Evolutionary conservation across 2,329 filamentous ascomycete genomes (phyloP).

Genomic region (Stagonosporopsis tanaceti): DNA sequence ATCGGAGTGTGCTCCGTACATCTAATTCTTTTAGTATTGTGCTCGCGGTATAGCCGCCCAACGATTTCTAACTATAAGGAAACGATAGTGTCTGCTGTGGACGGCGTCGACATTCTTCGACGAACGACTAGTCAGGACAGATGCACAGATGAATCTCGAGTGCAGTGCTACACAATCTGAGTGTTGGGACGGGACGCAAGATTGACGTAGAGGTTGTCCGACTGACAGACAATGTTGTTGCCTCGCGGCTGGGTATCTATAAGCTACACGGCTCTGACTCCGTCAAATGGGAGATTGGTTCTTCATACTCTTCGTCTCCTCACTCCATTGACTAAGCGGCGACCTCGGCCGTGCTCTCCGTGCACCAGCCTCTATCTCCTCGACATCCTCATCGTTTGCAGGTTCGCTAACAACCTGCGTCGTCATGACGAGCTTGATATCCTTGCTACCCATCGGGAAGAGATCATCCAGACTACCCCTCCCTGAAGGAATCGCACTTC

Average conservation of each 20-base stretch:
- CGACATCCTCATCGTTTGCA: slow-evolving; percentile 43
- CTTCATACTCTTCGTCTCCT: slow-evolving; percentile 38
- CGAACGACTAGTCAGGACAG: too few relatives aligned
- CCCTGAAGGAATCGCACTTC: slow-evolving; percentile 26
- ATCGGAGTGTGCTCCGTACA: neutral
- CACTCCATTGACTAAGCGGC: slow-evolving; percentile 44
- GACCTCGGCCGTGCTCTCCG: slow-evolving; percentile 35
- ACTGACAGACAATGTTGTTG: neutral
- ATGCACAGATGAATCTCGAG: neutral
- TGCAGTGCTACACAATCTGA: neutral
- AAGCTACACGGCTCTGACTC: neutral
- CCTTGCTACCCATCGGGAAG: slow-evolving; percentile 25
- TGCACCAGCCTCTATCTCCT: slow-evolving; percentile 41
- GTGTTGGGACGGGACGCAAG: neutral
- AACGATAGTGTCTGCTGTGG: too few relatives aligned
- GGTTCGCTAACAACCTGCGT: slow-evolving; percentile 46
- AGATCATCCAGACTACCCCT: slow-evolving; percentile 39
- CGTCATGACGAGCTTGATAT: slow-evolving; percentile 48
- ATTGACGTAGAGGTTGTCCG: neutral
- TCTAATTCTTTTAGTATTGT: neutral
- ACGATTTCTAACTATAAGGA: too few relatives aligned
- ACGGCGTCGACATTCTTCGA: too few relatives aligned
- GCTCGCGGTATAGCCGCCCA: too few relatives aligned
- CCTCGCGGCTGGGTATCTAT: slow-evolving; percentile 14
- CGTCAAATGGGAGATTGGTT: slow-evolving; percentile 12